Conservation (phyloP, 2,329 filamentous ascomycete genomes). For the Onygena corvina region DNA sequence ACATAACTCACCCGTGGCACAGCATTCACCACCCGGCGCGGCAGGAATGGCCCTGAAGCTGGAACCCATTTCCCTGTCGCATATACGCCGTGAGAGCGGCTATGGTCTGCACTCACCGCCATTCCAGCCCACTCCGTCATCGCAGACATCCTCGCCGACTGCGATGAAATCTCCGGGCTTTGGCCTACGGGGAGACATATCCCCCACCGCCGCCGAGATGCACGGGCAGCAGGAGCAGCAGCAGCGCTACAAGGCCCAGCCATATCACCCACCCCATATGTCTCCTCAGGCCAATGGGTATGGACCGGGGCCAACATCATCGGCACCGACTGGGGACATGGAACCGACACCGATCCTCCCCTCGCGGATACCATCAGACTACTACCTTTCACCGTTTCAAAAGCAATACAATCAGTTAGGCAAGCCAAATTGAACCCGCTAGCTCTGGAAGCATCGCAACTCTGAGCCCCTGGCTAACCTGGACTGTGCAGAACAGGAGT, state of each 20-base stretch:
- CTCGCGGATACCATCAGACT: slow-evolving; percentile 30
- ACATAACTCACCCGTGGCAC: slow-evolving; percentile 47
- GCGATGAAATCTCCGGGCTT: slow-evolving; percentile 52
- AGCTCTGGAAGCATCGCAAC: not conserved
- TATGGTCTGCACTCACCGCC: slow-evolving; percentile 51
- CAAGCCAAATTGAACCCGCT: slow-evolving; percentile 47
- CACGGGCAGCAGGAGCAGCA: slow-evolving; percentile 40
- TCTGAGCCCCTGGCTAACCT: not conserved
- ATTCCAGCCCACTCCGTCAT: slow-evolving; percentile 69
- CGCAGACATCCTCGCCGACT: slow-evolving; percentile 58
- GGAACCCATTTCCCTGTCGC: slow-evolving; percentile 39
- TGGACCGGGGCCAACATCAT: slow-evolving; percentile 32
- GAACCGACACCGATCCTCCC: slow-evolving; percentile 29
- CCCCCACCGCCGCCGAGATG: slow-evolving; percentile 48
- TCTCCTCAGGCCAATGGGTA: slow-evolving; percentile 17
- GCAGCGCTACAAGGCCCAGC: slow-evolving; percentile 13
- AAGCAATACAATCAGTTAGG: slow-evolving; percentile 92
- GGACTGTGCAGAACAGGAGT: slow-evolving; percentile 71
- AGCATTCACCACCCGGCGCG: slow-evolving; percentile 62
- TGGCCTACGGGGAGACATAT: slow-evolving; percentile 48
- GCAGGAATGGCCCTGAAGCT: slow-evolving; percentile 65
- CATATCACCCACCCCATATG: not conserved
- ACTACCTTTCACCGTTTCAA: slow-evolving; percentile 79
- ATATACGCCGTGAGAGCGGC: slow-evolving; percentile 26
- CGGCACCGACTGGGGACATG: slow-evolving; percentile 16